Evolutionary conservation across 2,329 filamentous ascomycete genomes (phyloP), one percentile per base, ranked within the genome.

Genomic region (Diaporthe sp.): DNA sequence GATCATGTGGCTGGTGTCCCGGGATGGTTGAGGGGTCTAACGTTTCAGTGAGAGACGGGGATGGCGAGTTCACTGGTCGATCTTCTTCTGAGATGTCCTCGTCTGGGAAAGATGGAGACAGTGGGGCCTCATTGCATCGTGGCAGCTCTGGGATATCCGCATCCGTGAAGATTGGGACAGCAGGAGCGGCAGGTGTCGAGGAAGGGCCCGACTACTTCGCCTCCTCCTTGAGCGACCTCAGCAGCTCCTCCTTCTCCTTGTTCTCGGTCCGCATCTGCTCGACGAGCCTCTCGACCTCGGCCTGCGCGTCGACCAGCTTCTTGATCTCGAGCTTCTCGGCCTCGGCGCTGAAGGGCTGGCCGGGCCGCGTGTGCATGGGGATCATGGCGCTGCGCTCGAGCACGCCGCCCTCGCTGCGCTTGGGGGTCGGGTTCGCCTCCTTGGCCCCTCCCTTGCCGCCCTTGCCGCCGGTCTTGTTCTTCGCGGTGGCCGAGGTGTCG

Each of bases 311-410:
- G 77, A 87, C 87, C 61, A 93, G 84, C 80, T 88, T 89, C 82
- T 90, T 89, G 49, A 92, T 84, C 83, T 93, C 91, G 9, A 89
- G 84, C 78, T 89, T 87, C 85, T 94, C 94, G 65, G 92, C 93
- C 85, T 94, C 92, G 75, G 88, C 88, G 83, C 92, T 94, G 82
- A 94, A 96, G n/a, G 92, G 92, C 81, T 93, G 93, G 46, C 89
- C 92, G 2, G 92, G 91, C 12, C 90, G 88, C 80, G 91, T 93
- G 65, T 86, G 88, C 74, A 91, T 87, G 6, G 95, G 95, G 77
- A 97, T 92, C 86, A 95, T 92, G 74, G 94, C 94, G 68, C 92
- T 94, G 75, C 92, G 89, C 79, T 93, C 90, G 78, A 91, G 89
- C 65, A 91, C 86, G 73, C 89, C 88, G 78, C 89, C 88, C 78